These are phyloP conservation scores for Globisporangium parvum DNA, from an alignment of 352 stramenopile species.

Conservation along the genomic window DNA sequence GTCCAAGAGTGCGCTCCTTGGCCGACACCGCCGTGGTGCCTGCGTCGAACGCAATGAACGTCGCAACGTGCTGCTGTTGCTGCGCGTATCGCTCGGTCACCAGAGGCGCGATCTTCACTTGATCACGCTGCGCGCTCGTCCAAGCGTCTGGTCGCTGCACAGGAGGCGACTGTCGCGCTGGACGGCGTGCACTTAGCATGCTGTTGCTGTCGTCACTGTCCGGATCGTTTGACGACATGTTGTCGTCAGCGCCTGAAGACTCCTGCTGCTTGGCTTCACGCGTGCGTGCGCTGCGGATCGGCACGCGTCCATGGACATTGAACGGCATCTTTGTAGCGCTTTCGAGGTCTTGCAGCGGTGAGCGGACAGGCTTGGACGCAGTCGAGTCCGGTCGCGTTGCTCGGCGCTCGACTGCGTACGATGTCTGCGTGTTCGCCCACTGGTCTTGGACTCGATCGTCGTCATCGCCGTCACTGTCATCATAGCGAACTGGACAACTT, in stretches of 20 bases:
- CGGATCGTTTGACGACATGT: too few species aligned
- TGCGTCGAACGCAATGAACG: conserved; percentile 17
- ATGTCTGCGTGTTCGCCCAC: conserved; percentile 10
- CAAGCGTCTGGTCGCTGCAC: too few species aligned
- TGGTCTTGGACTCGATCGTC: conserved; percentile 3
- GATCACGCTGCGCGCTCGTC: too few species aligned
- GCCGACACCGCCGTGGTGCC: background rate
- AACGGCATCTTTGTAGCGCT: conserved; percentile 7
- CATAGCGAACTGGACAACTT: too few species aligned
- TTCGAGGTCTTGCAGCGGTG: background rate
- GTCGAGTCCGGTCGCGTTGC: too few species aligned
- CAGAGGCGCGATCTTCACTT: too few species aligned
- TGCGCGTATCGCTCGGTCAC: too few species aligned
- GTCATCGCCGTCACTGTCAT: background rate
- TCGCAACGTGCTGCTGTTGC: conserved; percentile 8
- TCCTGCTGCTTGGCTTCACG: too few species aligned
- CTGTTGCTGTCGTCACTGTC: too few species aligned
- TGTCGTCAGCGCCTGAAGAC: too few species aligned
- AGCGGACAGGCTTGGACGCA: background rate
- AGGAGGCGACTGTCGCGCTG: too few species aligned
- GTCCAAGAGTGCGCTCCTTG: background rate
- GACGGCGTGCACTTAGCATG: too few species aligned
- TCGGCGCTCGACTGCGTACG: background rate
- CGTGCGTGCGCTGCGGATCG: conserved; percentile 18
- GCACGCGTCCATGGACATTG: conserved; percentile 28